Percentiles rank a stretch among this genome's conserved stretches.
phyloP scores from a whole-genome alignment of 2,329 filamentous ascomycete genomes.

The Colletotrichum spaethianum region DNA sequence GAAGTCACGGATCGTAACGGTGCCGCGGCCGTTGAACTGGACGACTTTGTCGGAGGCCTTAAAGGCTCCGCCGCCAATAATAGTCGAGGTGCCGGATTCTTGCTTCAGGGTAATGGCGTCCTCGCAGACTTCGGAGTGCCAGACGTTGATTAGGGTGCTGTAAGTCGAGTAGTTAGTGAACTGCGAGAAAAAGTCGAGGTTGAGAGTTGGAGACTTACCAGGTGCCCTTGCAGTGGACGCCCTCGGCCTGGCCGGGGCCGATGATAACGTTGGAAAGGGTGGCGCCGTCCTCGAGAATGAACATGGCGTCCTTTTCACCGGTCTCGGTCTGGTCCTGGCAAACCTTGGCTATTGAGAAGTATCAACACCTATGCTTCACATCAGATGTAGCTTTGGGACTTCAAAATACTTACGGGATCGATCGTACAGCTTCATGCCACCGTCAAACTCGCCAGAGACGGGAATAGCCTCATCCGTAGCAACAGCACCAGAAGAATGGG shows the following conservation, averaged over 20 bases:
- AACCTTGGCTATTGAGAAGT: slow-evolving; percentile 11
- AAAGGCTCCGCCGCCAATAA: slow-evolving; percentile 52
- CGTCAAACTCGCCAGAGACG: slow-evolving; percentile 59
- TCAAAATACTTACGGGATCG: slow-evolving; percentile 53
- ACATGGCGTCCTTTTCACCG: slow-evolving; percentile 57
- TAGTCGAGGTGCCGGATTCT: slow-evolving; percentile 34
- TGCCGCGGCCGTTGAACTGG: slow-evolving; percentile 59
- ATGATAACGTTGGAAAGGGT: slow-evolving; percentile 68
- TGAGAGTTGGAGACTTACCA: slow-evolving; percentile 46
- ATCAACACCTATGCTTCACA: not conserved
- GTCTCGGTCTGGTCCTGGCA: slow-evolving; percentile 35
- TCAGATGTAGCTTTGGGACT: not conserved
- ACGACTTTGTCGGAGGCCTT: slow-evolving; percentile 56
- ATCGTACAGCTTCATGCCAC: slow-evolving; percentile 63
- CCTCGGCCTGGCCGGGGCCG: slow-evolving; percentile 63
- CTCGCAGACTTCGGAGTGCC: slow-evolving; percentile 61
- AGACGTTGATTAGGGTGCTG: slow-evolving; percentile 55
- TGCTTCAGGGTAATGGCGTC: slow-evolving; percentile 60
- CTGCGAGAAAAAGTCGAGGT: not conserved
- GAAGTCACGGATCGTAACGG: slow-evolving; percentile 55
- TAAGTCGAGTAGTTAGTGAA: not conserved
- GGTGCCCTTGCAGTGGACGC: slow-evolving; percentile 63
- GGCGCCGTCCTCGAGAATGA: slow-evolving; percentile 64
- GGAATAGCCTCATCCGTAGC: slow-evolving; percentile 56
- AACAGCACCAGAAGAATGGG: slow-evolving; percentile 55